A percentile compares a stretch with the other conserved stretches of the same genome.
Evolutionary conservation across 129 eudicot species (phyloP).

Genomic region (Pittosporum tobira): DNA sequence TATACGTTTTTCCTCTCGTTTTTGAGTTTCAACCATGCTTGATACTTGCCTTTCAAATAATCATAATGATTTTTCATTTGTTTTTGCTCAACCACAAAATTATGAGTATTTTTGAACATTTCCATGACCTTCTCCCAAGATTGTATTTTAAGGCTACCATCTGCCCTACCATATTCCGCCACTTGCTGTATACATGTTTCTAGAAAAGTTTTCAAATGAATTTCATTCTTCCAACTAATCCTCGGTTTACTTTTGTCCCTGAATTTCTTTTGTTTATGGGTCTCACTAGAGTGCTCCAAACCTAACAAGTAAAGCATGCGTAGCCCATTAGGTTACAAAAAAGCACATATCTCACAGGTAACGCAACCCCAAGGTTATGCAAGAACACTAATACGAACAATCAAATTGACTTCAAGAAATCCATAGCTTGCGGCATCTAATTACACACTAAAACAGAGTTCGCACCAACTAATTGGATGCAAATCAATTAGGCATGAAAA

Average conservation of each 20-base stretch:
- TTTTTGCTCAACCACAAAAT: conserved; percentile 20
- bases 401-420: no score
- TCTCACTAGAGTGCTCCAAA: conserved; percentile 18
- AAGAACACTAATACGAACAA: no score
- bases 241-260: neutral
- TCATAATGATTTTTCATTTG: conserved; percentile 26
- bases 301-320: neutral
- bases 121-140: conserved; percentile 16
- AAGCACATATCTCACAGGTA: no score
- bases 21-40: conserved; percentile 22
- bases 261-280: conserved; percentile 8
- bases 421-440: no score
- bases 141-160: conserved; percentile 10
- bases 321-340: neutral
- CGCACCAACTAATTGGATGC: no score
- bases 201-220: conserved; percentile 15
- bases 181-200: conserved; percentile 15
- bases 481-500: no score
- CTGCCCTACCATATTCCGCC: conserved; percentile 11
- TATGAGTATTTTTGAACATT: conserved; percentile 16
- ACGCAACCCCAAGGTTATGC: no score
- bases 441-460: no score
- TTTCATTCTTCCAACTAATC: conserved; percentile 21
- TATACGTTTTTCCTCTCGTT: conserved; percentile 5
- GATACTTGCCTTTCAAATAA: conserved; percentile 20